These are phyloP conservation scores for Saturnispora sanitii DNA, from an alignment of 805 yeast genomes.

Conservation along the genomic window DNA sequence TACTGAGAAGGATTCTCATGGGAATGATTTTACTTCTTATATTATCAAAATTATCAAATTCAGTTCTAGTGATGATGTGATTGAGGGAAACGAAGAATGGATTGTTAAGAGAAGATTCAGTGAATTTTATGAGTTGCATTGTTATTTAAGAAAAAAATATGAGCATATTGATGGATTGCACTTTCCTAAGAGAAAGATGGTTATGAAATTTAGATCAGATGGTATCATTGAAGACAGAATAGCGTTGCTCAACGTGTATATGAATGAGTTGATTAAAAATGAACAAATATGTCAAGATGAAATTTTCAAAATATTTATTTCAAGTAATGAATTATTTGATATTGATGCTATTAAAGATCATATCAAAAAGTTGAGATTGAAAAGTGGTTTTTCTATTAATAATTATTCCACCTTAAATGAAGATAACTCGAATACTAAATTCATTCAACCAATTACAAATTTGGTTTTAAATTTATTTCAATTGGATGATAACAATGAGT, in stretches of 20 bases:
- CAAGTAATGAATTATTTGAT: constrained; percentile 49
- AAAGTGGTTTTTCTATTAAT: constrained; percentile 10
- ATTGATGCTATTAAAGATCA: constrained; percentile 9
- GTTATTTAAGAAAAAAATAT: constrained; percentile 46
- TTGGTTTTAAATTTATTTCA: constrained; percentile 62
- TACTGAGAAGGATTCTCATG: constrained; percentile 41
- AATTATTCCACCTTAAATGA: not conserved
- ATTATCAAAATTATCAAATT: constrained; percentile 64
- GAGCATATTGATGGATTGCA: constrained; percentile 39
- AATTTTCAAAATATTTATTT: constrained; percentile 65
- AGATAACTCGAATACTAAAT: constrained; percentile 27
- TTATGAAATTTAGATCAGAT: constrained; percentile 61
- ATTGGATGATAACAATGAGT: constrained; percentile 30
- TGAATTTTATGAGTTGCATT: constrained; percentile 68
- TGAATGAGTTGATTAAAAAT: constrained; percentile 44
- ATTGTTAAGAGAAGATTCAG: constrained; percentile 82
- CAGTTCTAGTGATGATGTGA: constrained; percentile 18
- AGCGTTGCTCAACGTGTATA: constrained; percentile 49
- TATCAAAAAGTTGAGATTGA: constrained; percentile 38
- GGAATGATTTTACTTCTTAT: constrained; percentile 57
- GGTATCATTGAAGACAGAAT: constrained; percentile 57
- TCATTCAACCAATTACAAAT: constrained; percentile 77
- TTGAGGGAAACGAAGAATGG: constrained; percentile 64
- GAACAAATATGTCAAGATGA: constrained; percentile 67
- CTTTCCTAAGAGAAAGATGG: constrained; percentile 53